A percentile compares a stretch with the other conserved stretches of the same genome.
These are phyloP conservation scores for Lasiosphaeria hispida DNA, from an alignment of 495 filamentous ascomycete genomes.

Conservation along the genomic window DNA sequence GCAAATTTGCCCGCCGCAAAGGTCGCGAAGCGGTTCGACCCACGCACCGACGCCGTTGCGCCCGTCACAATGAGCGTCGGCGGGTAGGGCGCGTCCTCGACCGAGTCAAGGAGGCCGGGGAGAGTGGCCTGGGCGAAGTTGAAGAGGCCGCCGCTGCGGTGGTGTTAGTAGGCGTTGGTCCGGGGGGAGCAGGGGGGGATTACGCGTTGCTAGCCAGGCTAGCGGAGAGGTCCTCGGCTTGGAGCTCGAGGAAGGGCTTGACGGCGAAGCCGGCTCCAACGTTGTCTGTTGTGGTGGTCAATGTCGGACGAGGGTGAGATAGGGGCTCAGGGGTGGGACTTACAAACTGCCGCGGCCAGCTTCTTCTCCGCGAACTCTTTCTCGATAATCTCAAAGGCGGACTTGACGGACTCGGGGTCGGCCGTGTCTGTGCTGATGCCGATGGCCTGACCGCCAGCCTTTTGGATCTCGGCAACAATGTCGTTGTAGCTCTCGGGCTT, in stretches of 20 bases:
- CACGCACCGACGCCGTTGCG: conserved; percentile 77
- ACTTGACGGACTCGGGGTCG: conserved; percentile 57
- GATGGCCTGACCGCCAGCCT: conserved; percentile 65
- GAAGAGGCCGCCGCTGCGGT: conserved; percentile 65
- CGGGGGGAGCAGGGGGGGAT: too few relatives aligned
- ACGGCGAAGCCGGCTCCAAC: conserved; percentile 64
- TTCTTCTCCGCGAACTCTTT: conserved; percentile 51
- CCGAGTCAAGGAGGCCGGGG: conserved; percentile 63
- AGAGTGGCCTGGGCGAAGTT: conserved; percentile 72
- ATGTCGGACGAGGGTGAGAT: background rate
- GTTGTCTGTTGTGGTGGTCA: conserved; percentile 44
- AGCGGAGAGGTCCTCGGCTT: conserved; percentile 58
- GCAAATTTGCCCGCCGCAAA: conserved; percentile 85
- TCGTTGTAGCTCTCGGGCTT: conserved; percentile 62
- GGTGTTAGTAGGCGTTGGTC: too few relatives aligned
- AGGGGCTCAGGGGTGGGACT: background rate
- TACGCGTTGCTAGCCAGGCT: conserved; percentile 61
- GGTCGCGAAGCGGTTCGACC: conserved; percentile 64
- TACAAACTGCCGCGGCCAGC: conserved; percentile 74
- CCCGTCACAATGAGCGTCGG: conserved; percentile 86
- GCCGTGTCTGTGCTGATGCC: conserved; percentile 74
- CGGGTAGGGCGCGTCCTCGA: conserved; percentile 53
- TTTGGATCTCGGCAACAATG: conserved; percentile 73
- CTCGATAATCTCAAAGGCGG: conserved; percentile 66
- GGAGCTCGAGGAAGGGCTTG: conserved; percentile 81